A percentile compares a stretch with the other conserved stretches of the same genome.
These are phyloP conservation scores for Russula compacta DNA, from an alignment of 768 basidiomycete genomes.

Conservation along the genomic window DNA sequence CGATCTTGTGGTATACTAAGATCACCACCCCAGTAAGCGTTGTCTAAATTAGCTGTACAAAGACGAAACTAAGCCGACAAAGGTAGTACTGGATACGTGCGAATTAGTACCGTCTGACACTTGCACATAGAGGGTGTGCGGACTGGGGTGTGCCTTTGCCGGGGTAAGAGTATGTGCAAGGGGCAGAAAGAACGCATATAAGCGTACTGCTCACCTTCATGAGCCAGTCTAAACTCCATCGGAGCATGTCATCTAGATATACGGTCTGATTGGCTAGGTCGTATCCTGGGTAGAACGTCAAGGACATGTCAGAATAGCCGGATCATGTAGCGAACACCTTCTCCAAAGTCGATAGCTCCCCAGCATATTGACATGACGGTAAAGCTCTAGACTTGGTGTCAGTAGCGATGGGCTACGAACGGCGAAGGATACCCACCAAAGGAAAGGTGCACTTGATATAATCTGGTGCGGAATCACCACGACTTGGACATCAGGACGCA, in stretches of 20 bases:
- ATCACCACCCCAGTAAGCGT: conserved; percentile 88
- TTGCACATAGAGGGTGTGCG: conserved; percentile 67
- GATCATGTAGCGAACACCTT: conserved; percentile 36
- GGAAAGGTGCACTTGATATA: conserved; percentile 87
- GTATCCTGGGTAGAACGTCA: conserved; percentile 43
- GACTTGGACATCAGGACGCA: not conserved
- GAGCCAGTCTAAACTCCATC: conserved; percentile 89
- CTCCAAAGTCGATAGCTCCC: conserved; percentile 80
- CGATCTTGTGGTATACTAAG: conserved; percentile 63
- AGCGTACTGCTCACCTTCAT: conserved; percentile 53
- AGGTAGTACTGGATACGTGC: not conserved
- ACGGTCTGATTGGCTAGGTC: conserved; percentile 78
- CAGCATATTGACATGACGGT: conserved; percentile 81
- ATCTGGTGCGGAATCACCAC: conserved; percentile 36
- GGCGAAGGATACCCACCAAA: conserved; percentile 39
- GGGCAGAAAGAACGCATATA: not conserved
- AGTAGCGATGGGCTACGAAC: not conserved
- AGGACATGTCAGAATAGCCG: not conserved
- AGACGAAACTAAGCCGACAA: not conserved
- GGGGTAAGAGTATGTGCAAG: not conserved
- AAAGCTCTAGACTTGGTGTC: conserved; percentile 44
- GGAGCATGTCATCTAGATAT: conserved; percentile 84
- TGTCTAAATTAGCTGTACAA: conserved; percentile 45
- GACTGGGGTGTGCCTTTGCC: conserved; percentile 66
- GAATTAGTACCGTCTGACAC: conserved; percentile 49